Evolutionary conservation across 2,329 filamentous ascomycete species (phyloP).

Genomic region (Hypoxylon sp.): DNA sequence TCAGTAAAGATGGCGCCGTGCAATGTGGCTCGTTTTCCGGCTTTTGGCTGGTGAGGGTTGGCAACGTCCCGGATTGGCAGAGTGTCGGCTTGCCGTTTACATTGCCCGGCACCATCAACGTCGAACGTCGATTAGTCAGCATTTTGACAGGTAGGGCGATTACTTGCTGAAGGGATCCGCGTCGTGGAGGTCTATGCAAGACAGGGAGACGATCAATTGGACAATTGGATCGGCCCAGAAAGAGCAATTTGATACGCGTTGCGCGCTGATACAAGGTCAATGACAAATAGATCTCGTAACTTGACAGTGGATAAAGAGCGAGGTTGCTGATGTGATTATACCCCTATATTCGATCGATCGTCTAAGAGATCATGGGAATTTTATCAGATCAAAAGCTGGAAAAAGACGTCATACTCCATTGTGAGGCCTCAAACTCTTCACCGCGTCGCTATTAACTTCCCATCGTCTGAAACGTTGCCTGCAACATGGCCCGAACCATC

Average conservation of each 20-base stretch:
- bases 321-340: slow-evolving; percentile 20
- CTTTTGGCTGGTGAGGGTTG: slow-evolving; percentile 30
- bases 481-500: slow-evolving; percentile 31
- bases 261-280: not conserved
- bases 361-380: slow-evolving; percentile 31
- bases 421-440: slow-evolving; percentile 39
- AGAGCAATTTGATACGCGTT: slow-evolving; percentile 1
- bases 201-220: slow-evolving; percentile 2
- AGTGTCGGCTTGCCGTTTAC: slow-evolving; percentile 22
- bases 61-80: slow-evolving; percentile 11
- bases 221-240: not conserved
- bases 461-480: slow-evolving; percentile 38
- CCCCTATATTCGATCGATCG: slow-evolving; percentile 25
- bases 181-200: slow-evolving; percentile 2
- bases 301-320: slow-evolving; percentile 11
- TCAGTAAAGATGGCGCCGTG: slow-evolving; percentile 43
- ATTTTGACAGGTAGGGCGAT: slow-evolving; percentile 34
- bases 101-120: slow-evolving; percentile 38
- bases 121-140: slow-evolving; percentile 48
- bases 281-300: not conserved
- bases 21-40: slow-evolving; percentile 47
- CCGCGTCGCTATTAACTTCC: slow-evolving; percentile 35
- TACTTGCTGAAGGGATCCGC: not conserved
- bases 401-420: slow-evolving; percentile 34
- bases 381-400: slow-evolving; percentile 36